Evolutionary conservation across 2,329 filamentous ascomycete species (phyloP).

Genomic region (Colletotrichum lentis): DNA sequence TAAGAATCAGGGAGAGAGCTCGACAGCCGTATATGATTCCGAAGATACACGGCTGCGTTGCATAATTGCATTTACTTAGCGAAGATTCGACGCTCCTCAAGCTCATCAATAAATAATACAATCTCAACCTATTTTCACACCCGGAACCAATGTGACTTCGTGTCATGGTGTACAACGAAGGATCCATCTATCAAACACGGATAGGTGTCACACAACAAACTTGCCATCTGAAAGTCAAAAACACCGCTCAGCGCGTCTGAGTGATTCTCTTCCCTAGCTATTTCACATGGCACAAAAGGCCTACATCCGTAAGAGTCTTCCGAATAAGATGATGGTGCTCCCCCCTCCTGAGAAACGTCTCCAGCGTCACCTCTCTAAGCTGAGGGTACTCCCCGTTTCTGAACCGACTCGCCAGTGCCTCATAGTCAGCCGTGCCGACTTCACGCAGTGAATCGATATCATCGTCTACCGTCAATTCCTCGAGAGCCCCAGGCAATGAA

Average conservation of each 20-base stretch:
- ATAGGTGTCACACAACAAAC: background rate
- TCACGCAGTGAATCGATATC: background rate
- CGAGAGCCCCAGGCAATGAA: background rate
- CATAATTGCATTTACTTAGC: too few species aligned
- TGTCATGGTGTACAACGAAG: background rate
- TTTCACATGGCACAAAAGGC: background rate
- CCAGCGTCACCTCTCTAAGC: background rate
- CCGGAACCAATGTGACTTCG: too few species aligned
- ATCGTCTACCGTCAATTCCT: background rate
- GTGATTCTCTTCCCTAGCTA: background rate
- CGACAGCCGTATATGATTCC: background rate
- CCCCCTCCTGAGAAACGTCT: background rate
- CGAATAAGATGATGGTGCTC: background rate
- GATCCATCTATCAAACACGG: background rate
- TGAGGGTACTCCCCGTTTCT: background rate
- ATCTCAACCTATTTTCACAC: too few species aligned
- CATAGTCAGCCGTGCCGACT: background rate
- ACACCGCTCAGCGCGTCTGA: background rate
- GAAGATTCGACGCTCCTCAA: constrained; percentile 3
- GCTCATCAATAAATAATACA: constrained; percentile 10
- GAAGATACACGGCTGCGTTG: background rate
- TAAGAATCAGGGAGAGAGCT: background rate
- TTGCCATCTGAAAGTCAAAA: rapidly evolving
- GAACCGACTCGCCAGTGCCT: background rate
- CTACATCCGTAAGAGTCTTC: background rate